Evolutionary conservation across 768 basidiomycete genomes (phyloP).

Genomic region (Suillus luteus): DNA sequence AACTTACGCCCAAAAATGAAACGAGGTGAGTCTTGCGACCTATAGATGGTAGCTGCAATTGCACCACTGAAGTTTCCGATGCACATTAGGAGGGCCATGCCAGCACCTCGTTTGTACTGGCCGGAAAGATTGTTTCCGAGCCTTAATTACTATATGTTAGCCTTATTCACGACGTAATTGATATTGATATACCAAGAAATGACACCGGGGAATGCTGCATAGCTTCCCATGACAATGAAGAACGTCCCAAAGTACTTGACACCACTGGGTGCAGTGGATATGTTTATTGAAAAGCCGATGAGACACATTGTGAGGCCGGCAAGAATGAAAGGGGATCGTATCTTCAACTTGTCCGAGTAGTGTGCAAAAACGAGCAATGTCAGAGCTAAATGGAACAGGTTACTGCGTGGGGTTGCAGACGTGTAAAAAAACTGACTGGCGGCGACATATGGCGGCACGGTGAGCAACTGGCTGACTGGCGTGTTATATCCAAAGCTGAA

Average conservation of each 20-base stretch:
- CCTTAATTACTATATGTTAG: background rate
- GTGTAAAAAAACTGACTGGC: conserved; percentile 48
- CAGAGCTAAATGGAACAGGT: conserved; percentile 39
- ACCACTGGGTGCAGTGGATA: conserved; percentile 50
- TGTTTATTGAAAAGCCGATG: conserved; percentile 62
- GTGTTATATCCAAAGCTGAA: conserved; percentile 56
- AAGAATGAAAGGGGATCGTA: conserved; percentile 62
- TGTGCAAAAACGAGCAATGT: conserved; percentile 51
- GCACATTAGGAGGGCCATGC: conserved; percentile 69
- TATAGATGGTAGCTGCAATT: conserved; percentile 62
- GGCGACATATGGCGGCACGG: conserved; percentile 63
- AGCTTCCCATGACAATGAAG: conserved; percentile 64
- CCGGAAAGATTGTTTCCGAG: conserved; percentile 34
- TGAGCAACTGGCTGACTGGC: conserved; percentile 58
- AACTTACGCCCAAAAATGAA: conserved; percentile 61
- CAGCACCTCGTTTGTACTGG: conserved; percentile 69
- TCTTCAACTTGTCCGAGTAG: conserved; percentile 54
- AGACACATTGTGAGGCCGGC: conserved; percentile 50
- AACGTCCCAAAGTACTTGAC: conserved; percentile 73
- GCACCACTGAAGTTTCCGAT: conserved; percentile 66
- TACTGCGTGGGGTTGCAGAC: background rate
- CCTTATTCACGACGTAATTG: background rate
- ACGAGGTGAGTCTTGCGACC: conserved; percentile 56
- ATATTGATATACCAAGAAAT: conserved; percentile 53
- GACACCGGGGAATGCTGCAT: conserved; percentile 59